Percentiles rank a stretch among this genome's conserved stretches.
These are phyloP conservation scores for Apium graveolens DNA, from an alignment of 129 eudicot genomes.

Conservation along the genomic window DNA sequence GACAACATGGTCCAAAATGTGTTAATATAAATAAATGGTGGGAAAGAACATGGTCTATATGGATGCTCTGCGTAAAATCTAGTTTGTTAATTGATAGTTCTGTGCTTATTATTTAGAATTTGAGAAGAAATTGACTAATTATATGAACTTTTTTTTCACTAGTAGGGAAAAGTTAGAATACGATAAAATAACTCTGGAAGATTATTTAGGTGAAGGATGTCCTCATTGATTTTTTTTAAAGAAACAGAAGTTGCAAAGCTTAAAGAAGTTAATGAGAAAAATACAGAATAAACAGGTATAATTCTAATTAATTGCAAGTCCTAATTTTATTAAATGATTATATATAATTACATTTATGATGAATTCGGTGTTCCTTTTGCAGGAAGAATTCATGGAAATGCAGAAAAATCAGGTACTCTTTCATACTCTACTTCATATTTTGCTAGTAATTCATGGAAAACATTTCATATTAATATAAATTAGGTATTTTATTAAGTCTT, in stretches of 20 bases:
- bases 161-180: too few relatives aligned
- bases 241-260: constrained; percentile 86
- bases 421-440: neutral
- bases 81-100: neutral
- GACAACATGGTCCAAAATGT: neutral
- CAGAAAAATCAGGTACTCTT: constrained; percentile 68
- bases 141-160: too few relatives aligned
- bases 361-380: constrained; percentile 14
- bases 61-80: neutral
- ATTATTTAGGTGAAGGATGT: too few relatives aligned
- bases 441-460: too few relatives aligned
- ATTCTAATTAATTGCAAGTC: neutral
- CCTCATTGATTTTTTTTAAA: too few relatives aligned
- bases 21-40: neutral
- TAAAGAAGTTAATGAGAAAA: constrained; percentile 56
- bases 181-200: too few relatives aligned
- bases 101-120: too few relatives aligned
- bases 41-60: neutral
- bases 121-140: too few relatives aligned
- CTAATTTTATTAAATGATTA: neutral
- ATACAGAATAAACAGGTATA: constrained; percentile 68
- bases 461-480: too few relatives aligned
- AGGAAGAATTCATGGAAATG: constrained; percentile 67
- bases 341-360: neutral
- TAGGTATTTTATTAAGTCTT: too few relatives aligned